Base-by-base conservation (phyloP, 2,329 filamentous ascomycete species). In the Iodosphaeria phyllophila region DNA sequence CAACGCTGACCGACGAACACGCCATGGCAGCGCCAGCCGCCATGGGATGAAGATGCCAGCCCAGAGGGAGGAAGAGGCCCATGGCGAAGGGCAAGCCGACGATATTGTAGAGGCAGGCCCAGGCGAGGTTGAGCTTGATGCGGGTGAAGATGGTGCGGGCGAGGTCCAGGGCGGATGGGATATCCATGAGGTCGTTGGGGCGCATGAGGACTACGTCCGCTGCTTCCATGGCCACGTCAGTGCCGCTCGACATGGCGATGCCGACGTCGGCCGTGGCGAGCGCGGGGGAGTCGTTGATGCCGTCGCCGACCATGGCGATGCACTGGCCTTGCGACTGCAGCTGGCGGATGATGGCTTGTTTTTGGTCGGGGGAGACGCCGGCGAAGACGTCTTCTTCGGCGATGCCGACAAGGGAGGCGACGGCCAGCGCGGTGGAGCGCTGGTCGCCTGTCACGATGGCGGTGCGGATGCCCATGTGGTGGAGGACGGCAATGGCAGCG, bases 271-370 rank as follows among this genome's bases (percentile, higher is more conserved):
- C 84, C 1, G 83, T 92, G 1, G 83, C 89, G 8, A 98, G 68
- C 1, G 89, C 89, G 0, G 89, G 89, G 0, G 83, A 92, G 54
- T 98, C 89, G 50, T 98, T 98, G 63, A 98, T 93, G 20, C 89
- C 89, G 47, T 98, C 89, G 26, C 89, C 84, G 9, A 95, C 84
- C 89, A 98, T 98, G 36, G 80, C 89, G 14, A 95, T 80, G 24
- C 76, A 59, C 38, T 83, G 67, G 31, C 82, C 82, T 25, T 60
- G 50, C 0, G 60, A 56, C 51, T 93, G 82, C 11, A 95, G 63
- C 27, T 74, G 56, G 24, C 70, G 66, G 38, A 98, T 64, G 36
- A 95, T 91, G 15, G 64, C 58, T 46, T 91, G 84, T 47, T 98
- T 98, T 52, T 92, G 78, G 34, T 82, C 74, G 0, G 89, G 89